Base-by-base conservation (phyloP, 2,329 filamentous ascomycete genomes). In the Verticillium longisporum region DNA sequence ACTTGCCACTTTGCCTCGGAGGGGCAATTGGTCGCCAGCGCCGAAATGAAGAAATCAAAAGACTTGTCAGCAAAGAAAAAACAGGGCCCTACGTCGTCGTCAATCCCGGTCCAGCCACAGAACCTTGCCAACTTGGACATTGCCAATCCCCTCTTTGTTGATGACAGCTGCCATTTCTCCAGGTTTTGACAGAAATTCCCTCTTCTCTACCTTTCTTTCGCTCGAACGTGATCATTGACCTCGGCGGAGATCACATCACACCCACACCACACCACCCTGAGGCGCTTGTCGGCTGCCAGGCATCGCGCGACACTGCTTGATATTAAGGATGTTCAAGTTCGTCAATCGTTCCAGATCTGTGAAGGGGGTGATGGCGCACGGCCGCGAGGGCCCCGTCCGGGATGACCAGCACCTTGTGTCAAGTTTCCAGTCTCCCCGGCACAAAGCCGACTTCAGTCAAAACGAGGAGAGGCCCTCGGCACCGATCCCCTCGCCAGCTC, bases 391-490 rank as follows among this genome's bases (percentile, higher is more conserved):
- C 26, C 61, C 64, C 61, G 60, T 63, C 61, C 62, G 66, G 59
- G 62, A 60, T 33, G 61, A 61, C 36, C 69, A 67, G 68, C 72
- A 68, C 61, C 63, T 65, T 71, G 74, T 75, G 66, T 76, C 74
- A 73, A 71, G 69, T 67, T 67, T 69, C 68, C 70, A 73, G 70
- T 69, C 69, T 63, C 66, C 68, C 63, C 68, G 69, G 67, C 70
- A 68, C 60, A 64, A 66, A 59, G 58, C 67, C 60, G 67, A 63
- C 61, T 63, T 65, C 58, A 66, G 66, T 71, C 71, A 75, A 70
- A 74, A 73, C 67, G 68, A 66, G 56, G 64, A 63, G 67, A 64
- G 70, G 37, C 65, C 69, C 70, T 58, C 68, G 57, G 38, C 57
- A 53, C 26, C 56, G 21, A 45, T 71, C 66, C 63, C 69, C 63